phyloP scores from a whole-genome alignment of 768 basidiomycete species.

The Fistulinella prunicolor region DNA sequence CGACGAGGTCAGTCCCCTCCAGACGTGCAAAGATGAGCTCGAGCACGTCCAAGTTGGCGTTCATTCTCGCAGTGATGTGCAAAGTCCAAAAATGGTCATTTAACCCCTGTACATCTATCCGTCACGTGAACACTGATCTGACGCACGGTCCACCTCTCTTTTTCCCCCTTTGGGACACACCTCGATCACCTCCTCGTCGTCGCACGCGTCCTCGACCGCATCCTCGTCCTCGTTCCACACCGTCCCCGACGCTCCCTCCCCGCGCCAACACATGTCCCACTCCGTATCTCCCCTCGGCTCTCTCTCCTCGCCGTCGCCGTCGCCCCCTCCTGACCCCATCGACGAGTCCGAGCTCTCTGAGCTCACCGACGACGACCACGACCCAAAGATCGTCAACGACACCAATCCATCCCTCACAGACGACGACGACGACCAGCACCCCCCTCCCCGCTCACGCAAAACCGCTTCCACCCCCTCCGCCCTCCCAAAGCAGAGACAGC shows the following conservation, averaged over 20 bases:
- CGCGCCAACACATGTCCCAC: slow-evolving; percentile 15
- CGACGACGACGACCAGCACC: slow-evolving; percentile 20
- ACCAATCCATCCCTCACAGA: slow-evolving; percentile 25
- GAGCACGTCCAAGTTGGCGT: slow-evolving; percentile 69
- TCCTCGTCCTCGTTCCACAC: not conserved
- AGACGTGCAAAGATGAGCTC: slow-evolving; percentile 62
- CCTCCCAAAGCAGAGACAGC: slow-evolving; percentile 12
- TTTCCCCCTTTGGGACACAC: slow-evolving; percentile 14
- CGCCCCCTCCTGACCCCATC: slow-evolving; percentile 42
- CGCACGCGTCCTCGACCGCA: slow-evolving; percentile 16
- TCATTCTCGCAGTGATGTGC: slow-evolving; percentile 40
- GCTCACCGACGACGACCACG: slow-evolving; percentile 79
- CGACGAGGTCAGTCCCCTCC: slow-evolving; percentile 50
- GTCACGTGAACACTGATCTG: slow-evolving; percentile 14
- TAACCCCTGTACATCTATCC: slow-evolving; percentile 5
- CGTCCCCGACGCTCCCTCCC: not conserved
- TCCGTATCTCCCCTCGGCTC: slow-evolving; percentile 48
- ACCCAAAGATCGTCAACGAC: slow-evolving; percentile 36
- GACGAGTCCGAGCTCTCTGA: slow-evolving; percentile 77
- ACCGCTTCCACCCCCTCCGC: not conserved
- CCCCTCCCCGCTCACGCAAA: slow-evolving; percentile 18
- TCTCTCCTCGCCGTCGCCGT: slow-evolving; percentile 67
- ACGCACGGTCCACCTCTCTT: slow-evolving; percentile 22
- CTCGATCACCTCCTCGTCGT: slow-evolving; percentile 23
- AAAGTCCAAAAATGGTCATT: not conserved